A percentile compares a stretch with the other conserved stretches of the same genome.
phyloP scores from a whole-genome alignment of 208 protist species.

The Trypanosoma congolense region DNA sequence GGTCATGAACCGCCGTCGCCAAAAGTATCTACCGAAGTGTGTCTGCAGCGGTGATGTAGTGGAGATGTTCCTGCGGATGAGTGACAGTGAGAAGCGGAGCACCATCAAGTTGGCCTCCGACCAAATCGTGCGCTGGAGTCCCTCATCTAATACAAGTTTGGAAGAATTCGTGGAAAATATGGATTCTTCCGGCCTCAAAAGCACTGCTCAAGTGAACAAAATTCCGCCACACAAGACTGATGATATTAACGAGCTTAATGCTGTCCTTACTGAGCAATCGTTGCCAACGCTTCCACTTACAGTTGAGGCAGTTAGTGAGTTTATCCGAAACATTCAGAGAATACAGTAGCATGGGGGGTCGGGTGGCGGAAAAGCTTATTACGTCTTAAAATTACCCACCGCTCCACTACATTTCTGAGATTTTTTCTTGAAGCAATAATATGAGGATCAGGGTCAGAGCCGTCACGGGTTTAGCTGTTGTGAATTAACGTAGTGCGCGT shows the following conservation, averaged over 20 bases:
- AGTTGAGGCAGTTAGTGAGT: constrained; percentile 21
- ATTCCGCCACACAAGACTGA: not conserved
- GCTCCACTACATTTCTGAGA: too few relatives aligned
- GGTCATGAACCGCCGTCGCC: constrained; percentile 14
- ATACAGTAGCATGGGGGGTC: constrained; percentile 30
- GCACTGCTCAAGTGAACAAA: not conserved
- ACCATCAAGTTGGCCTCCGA: constrained; percentile 1
- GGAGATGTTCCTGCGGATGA: constrained; percentile 33
- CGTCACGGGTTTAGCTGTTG: too few relatives aligned
- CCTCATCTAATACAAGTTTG: constrained; percentile 1
- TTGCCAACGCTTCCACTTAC: constrained; percentile 41
- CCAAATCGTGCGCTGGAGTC: not conserved
- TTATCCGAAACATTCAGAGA: constrained; percentile 40
- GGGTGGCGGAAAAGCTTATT: too few relatives aligned
- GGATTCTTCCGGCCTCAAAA: too few relatives aligned
- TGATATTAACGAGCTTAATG: constrained; percentile 12
- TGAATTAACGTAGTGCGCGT: too few relatives aligned
- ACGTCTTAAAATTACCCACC: too few relatives aligned
- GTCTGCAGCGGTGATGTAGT: constrained; percentile 48
- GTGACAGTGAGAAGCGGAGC: not conserved
- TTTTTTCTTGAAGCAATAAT: too few relatives aligned
- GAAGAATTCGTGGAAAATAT: constrained; percentile 11
- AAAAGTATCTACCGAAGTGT: constrained; percentile 11
- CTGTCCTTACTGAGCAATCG: constrained; percentile 5
- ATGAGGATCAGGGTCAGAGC: not conserved